Base-by-base conservation (phyloP, 129 eudicot species). In the Logfia minima region DNA sequence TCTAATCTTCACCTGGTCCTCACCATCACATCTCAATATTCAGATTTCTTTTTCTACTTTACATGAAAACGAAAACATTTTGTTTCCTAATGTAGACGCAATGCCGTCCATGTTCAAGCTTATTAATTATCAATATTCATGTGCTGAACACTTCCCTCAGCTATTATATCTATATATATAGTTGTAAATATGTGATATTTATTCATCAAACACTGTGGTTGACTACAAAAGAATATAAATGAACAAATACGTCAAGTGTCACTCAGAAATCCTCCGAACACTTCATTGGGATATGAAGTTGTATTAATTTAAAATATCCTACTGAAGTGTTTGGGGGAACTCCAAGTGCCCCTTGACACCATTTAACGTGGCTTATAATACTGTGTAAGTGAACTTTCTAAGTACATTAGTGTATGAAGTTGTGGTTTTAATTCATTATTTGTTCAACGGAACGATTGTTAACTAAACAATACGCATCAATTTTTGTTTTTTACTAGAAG, bases 241-340 rank as follows among this genome's bases (percentile, higher is more conserved):
- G 56, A 58, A 60, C 35, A 39, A 17, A 74, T 26, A 26, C 78
- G 28, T 61, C 61, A 61, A 39, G 43, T 75, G 18, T 61, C 43
- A 24, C 28, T 75, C 28, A 61, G 70, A 75, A 39, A 62, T 75
- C 78, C 70, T 75, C 78, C 9, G 61, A 75, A 75, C 61, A 75
- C 78, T 75, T 75, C 78, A 75, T 11, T 75, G 13, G 60, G 70
- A 37, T 62, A 19, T 11, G 18, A 45, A 45, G 53, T 45, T 34
- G 3, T 37, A 0, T 23, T 41, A 23, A 39, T 6, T 9, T 8
- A 9, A 9, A 9, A 58, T 22, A 23, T 74, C 60, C 26, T 75
- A 23, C 60, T 75, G 78, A 75, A 75, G 70, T 75, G 61, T 61
- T 61, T 62, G 78, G 70, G 60, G 70, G 78, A 75, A 61, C 78